These are phyloP conservation scores for Rhizopogon vulgaris DNA, from an alignment of 768 basidiomycete genomes.

Conservation along the genomic window DNA sequence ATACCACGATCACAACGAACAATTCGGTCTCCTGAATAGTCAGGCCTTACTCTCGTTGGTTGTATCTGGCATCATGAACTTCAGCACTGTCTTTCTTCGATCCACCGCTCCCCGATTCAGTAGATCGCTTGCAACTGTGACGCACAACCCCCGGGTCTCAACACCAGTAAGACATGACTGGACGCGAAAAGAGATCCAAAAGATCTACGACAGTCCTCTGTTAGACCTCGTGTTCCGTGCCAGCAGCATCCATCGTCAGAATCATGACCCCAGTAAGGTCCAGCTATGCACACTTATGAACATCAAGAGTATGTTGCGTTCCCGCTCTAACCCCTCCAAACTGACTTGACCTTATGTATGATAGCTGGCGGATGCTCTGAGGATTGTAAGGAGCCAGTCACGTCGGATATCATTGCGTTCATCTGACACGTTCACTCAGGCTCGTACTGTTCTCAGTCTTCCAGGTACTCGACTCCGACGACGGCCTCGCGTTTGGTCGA, in stretches of 20 bases:
- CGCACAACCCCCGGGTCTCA: conserved; percentile 13
- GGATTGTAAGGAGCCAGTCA: conserved; percentile 62
- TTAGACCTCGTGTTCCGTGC: conserved; percentile 87
- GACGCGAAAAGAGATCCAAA: conserved; percentile 75
- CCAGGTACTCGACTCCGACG: conserved; percentile 85
- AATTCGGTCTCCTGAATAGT: not conserved
- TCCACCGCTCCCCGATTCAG: conserved; percentile 18
- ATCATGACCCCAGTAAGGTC: conserved; percentile 85
- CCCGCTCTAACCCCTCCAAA: conserved; percentile 18
- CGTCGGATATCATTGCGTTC: not conserved
- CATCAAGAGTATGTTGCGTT: conserved; percentile 79
- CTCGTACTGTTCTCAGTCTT: conserved; percentile 97
- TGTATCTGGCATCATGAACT: not conserved
- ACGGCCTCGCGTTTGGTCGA: conserved; percentile 84
- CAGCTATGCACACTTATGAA: conserved; percentile 98
- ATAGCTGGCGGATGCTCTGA: conserved; percentile 92
- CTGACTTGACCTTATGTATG: conserved; percentile 5
- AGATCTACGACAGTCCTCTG: conserved; percentile 79
- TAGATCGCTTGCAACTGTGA: conserved; percentile 58
- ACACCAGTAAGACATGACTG: conserved; percentile 53
- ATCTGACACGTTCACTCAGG: conserved; percentile 36
- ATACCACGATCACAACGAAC: not conserved
- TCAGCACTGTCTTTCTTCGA: not conserved
- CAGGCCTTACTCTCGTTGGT: not conserved
- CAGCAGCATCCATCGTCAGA: conserved; percentile 74